Evolutionary conservation across 352 stramenopile genomes (phyloP), one percentile per base, ranked within the genome.

Genomic region (Globisporangium emineosum): DNA sequence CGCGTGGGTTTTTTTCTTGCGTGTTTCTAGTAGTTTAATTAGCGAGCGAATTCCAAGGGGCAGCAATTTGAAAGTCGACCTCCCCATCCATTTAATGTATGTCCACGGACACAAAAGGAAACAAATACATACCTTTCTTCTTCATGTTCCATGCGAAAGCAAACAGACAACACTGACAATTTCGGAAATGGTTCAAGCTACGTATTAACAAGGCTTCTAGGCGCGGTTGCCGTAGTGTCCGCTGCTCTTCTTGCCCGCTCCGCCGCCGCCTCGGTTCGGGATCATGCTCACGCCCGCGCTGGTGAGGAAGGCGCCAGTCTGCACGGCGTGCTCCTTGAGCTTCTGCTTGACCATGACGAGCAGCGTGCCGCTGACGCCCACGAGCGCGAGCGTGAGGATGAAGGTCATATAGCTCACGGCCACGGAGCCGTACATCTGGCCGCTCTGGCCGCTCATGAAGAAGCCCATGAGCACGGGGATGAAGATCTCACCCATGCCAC

Each of bases 391-490:
- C 47, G 83, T 76, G 51, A 94, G 69, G 51, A 91, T 89, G 54
- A 92, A 94, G 7, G 77, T 77, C 58, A 91, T 94, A 68, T 89
- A 90, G 64, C 81, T 89, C 55, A 94, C 81, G 13, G 83, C 81
- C 42, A 85, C 75, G 7, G 79, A 76, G 71, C 83, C 83, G 56
- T 91, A 91, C 35, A 76, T 78, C 62, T 90, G 79, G 25, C 83
- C 83, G 47, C 83, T 92, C 69, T 92, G 83, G 35, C 83, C 79
- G 64, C 81, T 86, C 83, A 94, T 94, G 68, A 94, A 94, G 68
- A 94, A 94, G 12, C 85, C 85, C 83, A 92, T 94, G 57, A 91
- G 80, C 57, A 94, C 83, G 2, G 85, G 85, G 57, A 94, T 83
- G 57, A 94, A 94, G 15, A 90, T 71, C 57, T 94, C 85, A 33